Conservation (phyloP, 2,329 filamentous ascomycete genomes). For the Rutstroemia sp. region DNA sequence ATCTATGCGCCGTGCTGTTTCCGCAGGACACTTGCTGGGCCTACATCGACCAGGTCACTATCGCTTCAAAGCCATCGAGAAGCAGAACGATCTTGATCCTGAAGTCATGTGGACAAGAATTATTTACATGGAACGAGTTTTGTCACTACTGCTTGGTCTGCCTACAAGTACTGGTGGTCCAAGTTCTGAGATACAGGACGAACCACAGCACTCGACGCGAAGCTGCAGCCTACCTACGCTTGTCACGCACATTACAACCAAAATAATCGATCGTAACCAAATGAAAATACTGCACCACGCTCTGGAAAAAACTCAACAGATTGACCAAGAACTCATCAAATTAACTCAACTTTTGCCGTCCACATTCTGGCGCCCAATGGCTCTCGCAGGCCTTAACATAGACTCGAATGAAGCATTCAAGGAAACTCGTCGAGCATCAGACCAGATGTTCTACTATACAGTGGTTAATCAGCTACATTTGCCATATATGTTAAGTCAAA, state of each 20-base stretch:
- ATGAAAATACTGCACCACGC: background rate
- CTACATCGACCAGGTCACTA: background rate
- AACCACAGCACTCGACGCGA: background rate
- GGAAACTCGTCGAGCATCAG: background rate
- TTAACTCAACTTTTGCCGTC: background rate
- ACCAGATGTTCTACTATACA: background rate
- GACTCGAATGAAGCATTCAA: background rate
- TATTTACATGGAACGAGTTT: background rate
- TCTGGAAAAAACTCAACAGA: background rate
- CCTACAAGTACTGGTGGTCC: background rate
- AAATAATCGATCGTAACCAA: background rate
- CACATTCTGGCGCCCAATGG: background rate
- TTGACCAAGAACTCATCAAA: background rate
- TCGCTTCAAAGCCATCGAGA: background rate
- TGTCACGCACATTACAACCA: background rate
- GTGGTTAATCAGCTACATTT: background rate
- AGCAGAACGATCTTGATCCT: background rate
- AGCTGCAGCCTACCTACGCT: background rate
- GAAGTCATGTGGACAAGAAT: background rate
- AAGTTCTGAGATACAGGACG: background rate
- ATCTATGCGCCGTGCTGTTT: background rate
- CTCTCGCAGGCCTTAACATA: background rate
- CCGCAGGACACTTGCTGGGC: background rate
- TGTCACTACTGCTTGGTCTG: background rate
- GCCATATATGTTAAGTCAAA: conserved; percentile 18